Conservation (phyloP, 1,139 yeast species). For the Ogataea hybrid region DNA sequence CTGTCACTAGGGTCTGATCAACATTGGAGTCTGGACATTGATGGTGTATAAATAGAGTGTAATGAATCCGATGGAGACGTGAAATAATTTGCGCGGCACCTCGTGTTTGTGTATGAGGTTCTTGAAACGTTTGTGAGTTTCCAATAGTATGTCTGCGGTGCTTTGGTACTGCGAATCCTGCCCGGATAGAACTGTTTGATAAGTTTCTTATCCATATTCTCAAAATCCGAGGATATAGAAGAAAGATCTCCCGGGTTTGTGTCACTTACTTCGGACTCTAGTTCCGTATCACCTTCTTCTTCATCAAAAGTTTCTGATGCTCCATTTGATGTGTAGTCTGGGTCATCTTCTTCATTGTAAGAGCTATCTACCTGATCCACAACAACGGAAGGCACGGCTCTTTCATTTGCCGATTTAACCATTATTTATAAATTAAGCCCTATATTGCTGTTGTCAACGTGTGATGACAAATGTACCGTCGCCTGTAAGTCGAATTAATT, state of each 20-base stretch:
- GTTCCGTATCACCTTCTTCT: conserved; percentile 13
- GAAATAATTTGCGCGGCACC: conserved; percentile 81
- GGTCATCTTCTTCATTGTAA: conserved; percentile 28
- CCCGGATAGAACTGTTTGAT: not conserved
- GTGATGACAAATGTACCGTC: not conserved
- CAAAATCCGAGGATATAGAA: conserved; percentile 12
- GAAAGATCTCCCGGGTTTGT: conserved; percentile 13
- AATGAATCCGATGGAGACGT: conserved; percentile 81
- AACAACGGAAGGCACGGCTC: conserved; percentile 10
- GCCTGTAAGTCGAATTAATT: not conserved
- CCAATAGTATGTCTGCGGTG: conserved; percentile 24
- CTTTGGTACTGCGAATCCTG: conserved; percentile 12
- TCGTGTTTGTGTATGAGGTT: conserved; percentile 59
- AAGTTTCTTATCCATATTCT: conserved; percentile 3
- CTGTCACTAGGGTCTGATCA: conserved; percentile 58
- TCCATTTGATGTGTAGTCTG: conserved; percentile 24
- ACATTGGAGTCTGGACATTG: conserved; percentile 54
- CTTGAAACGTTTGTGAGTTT: conserved; percentile 28
- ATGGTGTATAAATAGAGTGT: conserved; percentile 69
- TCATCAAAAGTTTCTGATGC: conserved; percentile 6
- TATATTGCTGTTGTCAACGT: not conserved
- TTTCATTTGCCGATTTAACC: not conserved
- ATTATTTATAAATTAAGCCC: not conserved
- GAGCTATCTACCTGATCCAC: conserved; percentile 19
- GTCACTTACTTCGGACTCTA: conserved; percentile 19